These are phyloP conservation scores for Jasminum sambac DNA, from an alignment of 257 asterid species.

Conservation along the genomic window DNA sequence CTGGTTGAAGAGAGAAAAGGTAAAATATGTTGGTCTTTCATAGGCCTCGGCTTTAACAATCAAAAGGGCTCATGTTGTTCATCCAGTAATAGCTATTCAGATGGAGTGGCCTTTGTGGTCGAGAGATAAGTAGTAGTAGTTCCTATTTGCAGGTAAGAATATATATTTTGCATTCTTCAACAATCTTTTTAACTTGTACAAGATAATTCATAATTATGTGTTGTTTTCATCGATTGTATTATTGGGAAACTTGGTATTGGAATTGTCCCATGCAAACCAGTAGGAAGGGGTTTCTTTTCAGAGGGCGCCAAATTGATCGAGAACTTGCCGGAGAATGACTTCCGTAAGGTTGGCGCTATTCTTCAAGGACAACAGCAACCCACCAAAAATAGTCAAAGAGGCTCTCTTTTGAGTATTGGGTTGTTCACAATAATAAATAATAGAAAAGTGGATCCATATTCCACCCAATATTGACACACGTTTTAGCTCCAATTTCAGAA, in stretches of 20 bases:
- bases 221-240: background rate
- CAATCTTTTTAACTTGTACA: background rate
- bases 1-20: constrained; percentile 31
- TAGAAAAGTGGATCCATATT: too few relatives aligned
- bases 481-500: too few relatives aligned
- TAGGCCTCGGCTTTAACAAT: constrained; percentile 40
- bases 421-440: too few relatives aligned
- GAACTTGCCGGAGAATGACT: too few relatives aligned
- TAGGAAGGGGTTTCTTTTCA: too few relatives aligned
- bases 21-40: constrained; percentile 29
- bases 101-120: constrained; percentile 37
- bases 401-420: too few relatives aligned
- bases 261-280: constrained; percentile 44
- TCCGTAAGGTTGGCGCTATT: too few relatives aligned
- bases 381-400: too few relatives aligned
- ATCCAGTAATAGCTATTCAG: constrained; percentile 39
- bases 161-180: background rate
- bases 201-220: background rate
- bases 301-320: too few relatives aligned
- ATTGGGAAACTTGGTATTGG: constrained; percentile 45
- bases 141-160: constrained; percentile 38
- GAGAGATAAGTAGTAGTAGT: constrained; percentile 36
- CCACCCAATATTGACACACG: too few relatives aligned
- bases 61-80: constrained; percentile 39
- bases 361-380: too few relatives aligned